Conservation (phyloP, 2,329 filamentous ascomycete genomes). For the Aspergillus sp. region DNA sequence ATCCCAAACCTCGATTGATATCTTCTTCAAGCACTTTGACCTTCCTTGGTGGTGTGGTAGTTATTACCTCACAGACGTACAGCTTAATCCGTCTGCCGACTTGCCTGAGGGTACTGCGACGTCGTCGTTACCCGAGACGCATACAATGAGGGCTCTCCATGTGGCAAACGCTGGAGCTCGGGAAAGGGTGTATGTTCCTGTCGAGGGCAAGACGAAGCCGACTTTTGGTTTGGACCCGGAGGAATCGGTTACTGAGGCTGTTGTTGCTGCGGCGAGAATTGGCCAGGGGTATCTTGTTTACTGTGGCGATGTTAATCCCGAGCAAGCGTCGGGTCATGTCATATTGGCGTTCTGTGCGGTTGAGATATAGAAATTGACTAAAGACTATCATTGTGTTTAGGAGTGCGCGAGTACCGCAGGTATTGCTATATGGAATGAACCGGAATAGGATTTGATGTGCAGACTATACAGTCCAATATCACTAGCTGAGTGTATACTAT, state of each 20-base stretch:
- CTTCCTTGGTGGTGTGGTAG: slow-evolving; percentile 12
- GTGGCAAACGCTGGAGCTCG: slow-evolving; percentile 21
- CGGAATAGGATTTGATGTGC: no score
- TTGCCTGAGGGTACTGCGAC: background rate
- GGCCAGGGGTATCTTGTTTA: slow-evolving; percentile 10
- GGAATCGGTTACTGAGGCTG: slow-evolving; percentile 6
- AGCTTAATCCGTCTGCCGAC: slow-evolving; percentile 2
- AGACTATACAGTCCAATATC: no score
- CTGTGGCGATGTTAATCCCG: slow-evolving; percentile 16
- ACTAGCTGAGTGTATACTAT: no score
- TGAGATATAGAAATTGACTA: background rate
- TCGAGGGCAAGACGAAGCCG: background rate
- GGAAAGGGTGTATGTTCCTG: slow-evolving; percentile 29
- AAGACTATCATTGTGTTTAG: no score
- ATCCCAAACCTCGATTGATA: background rate
- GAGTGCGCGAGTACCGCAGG: no score
- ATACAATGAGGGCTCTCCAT: slow-evolving; percentile 32
- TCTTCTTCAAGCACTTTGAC: slow-evolving; percentile 10
- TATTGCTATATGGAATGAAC: no score
- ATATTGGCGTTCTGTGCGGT: slow-evolving; percentile 13
- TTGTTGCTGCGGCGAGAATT: slow-evolving; percentile 8
- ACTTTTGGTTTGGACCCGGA: background rate
- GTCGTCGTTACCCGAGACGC: slow-evolving; percentile 19
- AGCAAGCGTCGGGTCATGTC: slow-evolving; percentile 6
- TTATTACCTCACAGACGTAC: slow-evolving; percentile 9